phyloP scores from a whole-genome alignment of 805 yeast species.

The Ogataea methylovora region DNA sequence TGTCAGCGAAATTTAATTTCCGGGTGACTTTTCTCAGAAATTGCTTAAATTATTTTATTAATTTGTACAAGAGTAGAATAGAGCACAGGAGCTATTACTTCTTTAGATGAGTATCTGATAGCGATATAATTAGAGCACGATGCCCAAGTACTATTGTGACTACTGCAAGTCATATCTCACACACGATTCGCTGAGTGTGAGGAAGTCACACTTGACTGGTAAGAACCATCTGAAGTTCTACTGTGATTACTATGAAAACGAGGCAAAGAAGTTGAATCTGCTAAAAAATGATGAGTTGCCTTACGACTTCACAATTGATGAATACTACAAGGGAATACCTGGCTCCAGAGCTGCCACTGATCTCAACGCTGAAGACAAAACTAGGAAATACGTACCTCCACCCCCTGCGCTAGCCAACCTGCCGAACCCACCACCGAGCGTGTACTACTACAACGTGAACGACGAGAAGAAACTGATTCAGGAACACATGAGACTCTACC shows the following conservation, averaged over 20 bases:
- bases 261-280: slow-evolving; percentile 12
- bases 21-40: too few relatives aligned
- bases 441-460: slow-evolving; percentile 13
- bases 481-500: slow-evolving; percentile 4
- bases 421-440: slow-evolving; percentile 31
- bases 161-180: slow-evolving; percentile 79
- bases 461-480: slow-evolving; percentile 12
- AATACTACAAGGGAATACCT: slow-evolving; percentile 29
- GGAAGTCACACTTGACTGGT: slow-evolving; percentile 74
- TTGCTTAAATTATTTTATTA: too few relatives aligned
- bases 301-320: slow-evolving; percentile 29
- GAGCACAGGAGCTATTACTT: too few relatives aligned
- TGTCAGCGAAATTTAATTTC: too few relatives aligned
- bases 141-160: slow-evolving; percentile 77
- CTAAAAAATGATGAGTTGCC: slow-evolving; percentile 18
- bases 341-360: slow-evolving; percentile 14
- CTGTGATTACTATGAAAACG: slow-evolving; percentile 64
- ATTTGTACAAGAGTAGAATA: too few relatives aligned
- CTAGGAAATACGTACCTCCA: slow-evolving; percentile 16
- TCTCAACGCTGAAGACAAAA: background rate
- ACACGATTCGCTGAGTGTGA: slow-evolving; percentile 81
- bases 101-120: background rate
- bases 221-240: slow-evolving; percentile 65
- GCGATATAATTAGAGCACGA: slow-evolving; percentile 9
- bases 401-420: slow-evolving; percentile 26